Conservation (phyloP, 2,329 filamentous ascomycete genomes). For the Plenodomus lindquistii region DNA sequence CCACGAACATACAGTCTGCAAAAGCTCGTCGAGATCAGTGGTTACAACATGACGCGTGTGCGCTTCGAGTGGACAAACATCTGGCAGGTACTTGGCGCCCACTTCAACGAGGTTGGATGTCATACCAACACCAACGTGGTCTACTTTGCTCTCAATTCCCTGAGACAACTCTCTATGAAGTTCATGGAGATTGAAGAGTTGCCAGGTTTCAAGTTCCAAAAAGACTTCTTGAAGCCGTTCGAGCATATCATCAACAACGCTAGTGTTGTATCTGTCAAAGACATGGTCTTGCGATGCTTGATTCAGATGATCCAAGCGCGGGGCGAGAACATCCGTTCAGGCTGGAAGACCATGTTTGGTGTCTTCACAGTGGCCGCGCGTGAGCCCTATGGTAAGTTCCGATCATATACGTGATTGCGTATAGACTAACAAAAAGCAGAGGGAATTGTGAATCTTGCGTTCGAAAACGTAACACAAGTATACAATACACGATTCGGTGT, state of each 20-base stretch:
- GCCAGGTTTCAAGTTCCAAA: constrained; percentile 99
- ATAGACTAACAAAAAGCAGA: constrained; percentile 56
- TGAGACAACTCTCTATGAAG: constrained; percentile 94
- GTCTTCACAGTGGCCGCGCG: constrained; percentile 95
- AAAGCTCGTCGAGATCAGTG: constrained; percentile 97
- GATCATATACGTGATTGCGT: background rate
- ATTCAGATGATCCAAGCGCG: constrained; percentile 99
- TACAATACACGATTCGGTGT: constrained; percentile 96
- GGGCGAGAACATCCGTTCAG: constrained; percentile 94
- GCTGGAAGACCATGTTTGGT: constrained; percentile 99
- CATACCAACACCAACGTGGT: constrained; percentile 96
- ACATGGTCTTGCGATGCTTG: constrained; percentile 92
- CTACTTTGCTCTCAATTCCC: constrained; percentile 93
- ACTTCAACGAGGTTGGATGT: constrained; percentile 97
- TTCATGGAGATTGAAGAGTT: constrained; percentile 99
- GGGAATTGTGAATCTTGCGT: constrained; percentile 93
- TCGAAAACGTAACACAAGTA: constrained; percentile 93
- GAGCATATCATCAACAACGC: constrained; percentile 97
- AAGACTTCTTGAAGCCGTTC: constrained; percentile 97
- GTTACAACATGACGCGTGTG: constrained; percentile 99
- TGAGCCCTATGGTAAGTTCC: constrained; percentile 71
- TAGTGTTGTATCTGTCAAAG: constrained; percentile 88
- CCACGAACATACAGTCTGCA: constrained; percentile 96
- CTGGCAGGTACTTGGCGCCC: constrained; percentile 95
- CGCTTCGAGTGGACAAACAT: constrained; percentile 98